Evolutionary conservation across 768 basidiomycete species (phyloP), one percentile per base, ranked within the genome.

Genomic region (Boletus coccyginus): DNA sequence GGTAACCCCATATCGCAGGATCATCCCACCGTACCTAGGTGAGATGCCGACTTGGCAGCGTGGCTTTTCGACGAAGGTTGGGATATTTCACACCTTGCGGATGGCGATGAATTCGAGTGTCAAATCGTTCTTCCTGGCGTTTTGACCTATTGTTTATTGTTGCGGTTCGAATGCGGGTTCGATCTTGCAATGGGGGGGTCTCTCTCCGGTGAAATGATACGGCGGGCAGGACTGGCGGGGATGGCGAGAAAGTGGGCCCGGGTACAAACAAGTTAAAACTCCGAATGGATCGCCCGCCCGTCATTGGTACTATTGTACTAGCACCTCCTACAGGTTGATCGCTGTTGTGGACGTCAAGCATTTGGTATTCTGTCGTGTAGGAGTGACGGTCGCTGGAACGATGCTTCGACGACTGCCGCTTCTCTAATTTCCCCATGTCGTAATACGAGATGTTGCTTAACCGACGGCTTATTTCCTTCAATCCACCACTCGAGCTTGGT

Each of bases 1-100:
- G 43, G 50, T 46, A 50, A 54, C 38, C 5, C 41, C 44, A 51
- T 48, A 63, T 59, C 29, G 10, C 31, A 47, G 49, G 8, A 39
- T 5, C 21, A 11, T 46, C 46, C 21, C 5, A 27, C 46, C 21
- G 39, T 55, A 52, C 44, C 31, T 43, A 21, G 16, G 58, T 39
- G 24, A 29, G 43, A 38, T 33, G 44, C n/a, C 9, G 35, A 49
- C 17, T 24, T 39, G 19, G 52, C 36, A 13, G 39, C 16, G 39
- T 39, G 46, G 31, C 27, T 40, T 56, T 39, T 48, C 21, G 16
- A 27, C n/a, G 29, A 55, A 46, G 38, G n/a, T 40, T 38, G 24
- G 53, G 29, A 11, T 48, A 41, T 45, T 27, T 43, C 36, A 40
- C 35, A 8, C 17, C 19, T 16, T 21, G 10, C 16, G 21, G 35